Evolutionary conservation across 495 filamentous ascomycete genomes (phyloP), one percentile per base, ranked within the genome.

Genomic region (Xylaria palmicola): DNA sequence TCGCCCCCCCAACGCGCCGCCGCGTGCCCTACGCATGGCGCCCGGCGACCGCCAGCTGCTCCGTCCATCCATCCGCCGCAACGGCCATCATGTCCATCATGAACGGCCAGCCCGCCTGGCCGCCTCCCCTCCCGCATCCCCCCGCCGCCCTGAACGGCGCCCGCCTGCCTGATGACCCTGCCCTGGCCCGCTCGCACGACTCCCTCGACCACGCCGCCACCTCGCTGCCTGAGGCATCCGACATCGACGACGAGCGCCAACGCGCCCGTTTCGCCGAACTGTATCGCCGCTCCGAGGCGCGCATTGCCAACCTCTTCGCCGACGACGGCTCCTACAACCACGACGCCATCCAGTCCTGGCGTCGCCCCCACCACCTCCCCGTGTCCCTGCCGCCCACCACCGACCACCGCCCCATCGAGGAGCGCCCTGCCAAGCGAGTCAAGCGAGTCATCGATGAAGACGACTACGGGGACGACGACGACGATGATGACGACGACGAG

Each of bases 401-500:
- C 65, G 79, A 81, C 63, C 78, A 80, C 63, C 60, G 75, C 49
- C 74, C 75, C 9, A 71, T 77, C 48, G 68, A 77, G 57, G 79
- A 81, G 61, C 79, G 76, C 56, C 78, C 79, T 54, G 69, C 72
- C 47, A 81, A 81, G 64, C 70, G 74, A 57, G 77, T 76, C 9
- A 82, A 80, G 67, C 78, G 83, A 66, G 74, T 81, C 68, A 83
- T 85, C 65, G 87, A 91, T 66, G 89, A 92, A 62, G 88, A 88
- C 58, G 86, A 90, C 73, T 91, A 91, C 66, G 90, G 90, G 48
- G 90, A 96, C 60, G 91, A 96, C 48, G 91, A 94, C 56, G 90
- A 95, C 43, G 88, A 90, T 3, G 85, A 86, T 17, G 82, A 84
- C 3, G 82, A 84, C 6, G 85, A 87, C 3, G 85, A 88, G 34